A percentile compares a stretch with the other conserved stretches of the same genome.
Evolutionary conservation across 2,329 filamentous ascomycete species (phyloP).

Genomic region (Blastomyces emzantsi): DNA sequence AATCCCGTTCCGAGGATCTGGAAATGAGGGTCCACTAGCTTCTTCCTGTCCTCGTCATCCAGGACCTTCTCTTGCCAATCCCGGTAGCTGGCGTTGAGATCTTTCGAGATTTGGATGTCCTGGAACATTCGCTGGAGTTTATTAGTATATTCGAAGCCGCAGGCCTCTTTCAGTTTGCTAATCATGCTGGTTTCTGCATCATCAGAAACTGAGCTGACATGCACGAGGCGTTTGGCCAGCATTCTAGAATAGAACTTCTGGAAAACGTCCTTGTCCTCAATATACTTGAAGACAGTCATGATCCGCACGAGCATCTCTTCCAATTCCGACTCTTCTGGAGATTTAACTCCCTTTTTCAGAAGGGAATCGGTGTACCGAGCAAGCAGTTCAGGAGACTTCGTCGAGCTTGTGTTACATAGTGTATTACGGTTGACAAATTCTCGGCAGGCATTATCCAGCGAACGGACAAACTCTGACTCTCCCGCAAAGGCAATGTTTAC

Average conservation of each 20-base stretch:
- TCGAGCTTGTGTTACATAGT: conserved; percentile 86
- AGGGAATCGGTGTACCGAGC: conserved; percentile 93
- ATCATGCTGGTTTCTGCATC: conserved; percentile 99
- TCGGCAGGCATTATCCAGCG: conserved; percentile 90
- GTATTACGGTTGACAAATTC: conserved; percentile 98
- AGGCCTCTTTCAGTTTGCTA: conserved; percentile 96
- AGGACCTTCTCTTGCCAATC: conserved; percentile 61
- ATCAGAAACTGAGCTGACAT: conserved; percentile 90
- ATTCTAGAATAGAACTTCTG: conserved; percentile 99
- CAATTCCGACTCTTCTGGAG: conserved; percentile 86
- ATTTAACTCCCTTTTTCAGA: conserved; percentile 76
- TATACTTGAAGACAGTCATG: conserved; percentile 99
- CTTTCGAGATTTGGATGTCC: conserved; percentile 98
- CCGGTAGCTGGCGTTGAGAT: conserved; percentile 83
- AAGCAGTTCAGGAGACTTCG: conserved; percentile 86
- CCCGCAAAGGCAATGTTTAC: conserved; percentile 90
- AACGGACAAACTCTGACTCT: conserved; percentile 93
- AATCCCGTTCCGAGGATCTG: conserved; percentile 93
- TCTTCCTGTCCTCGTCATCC: conserved; percentile 56
- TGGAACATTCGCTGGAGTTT: conserved; percentile 99
- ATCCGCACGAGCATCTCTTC: conserved; percentile 83
- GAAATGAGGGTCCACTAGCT: conserved; percentile 74
- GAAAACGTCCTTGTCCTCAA: conserved; percentile 99
- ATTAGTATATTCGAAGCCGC: conserved; percentile 98
- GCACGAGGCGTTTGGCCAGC: conserved; percentile 87